Base-by-base conservation (phyloP, 306 rosid species). In the Boehmeria nivea region DNA sequence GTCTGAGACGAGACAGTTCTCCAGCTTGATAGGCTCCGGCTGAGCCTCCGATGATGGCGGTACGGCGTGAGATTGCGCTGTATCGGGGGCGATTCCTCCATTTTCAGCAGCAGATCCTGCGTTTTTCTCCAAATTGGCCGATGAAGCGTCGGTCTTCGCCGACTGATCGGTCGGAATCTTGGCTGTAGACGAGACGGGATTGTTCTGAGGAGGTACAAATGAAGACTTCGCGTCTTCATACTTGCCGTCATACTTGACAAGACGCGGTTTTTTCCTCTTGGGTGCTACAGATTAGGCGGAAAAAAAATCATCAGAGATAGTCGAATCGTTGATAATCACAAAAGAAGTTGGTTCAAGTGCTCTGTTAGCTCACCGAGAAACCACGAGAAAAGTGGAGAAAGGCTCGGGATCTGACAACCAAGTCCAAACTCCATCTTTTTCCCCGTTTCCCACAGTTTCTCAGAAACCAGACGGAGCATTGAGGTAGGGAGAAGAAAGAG, bases 261-360 rank as follows among this genome's bases (percentile, higher is more conserved):
- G 86, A 16, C 99, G 81, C 23, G 99, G 96, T 33, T 80, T 81
- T 65, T 88, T 93, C 78, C 99, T 83, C 82, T 85, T 93, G 6
- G 96, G 90, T 42, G 94, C 99, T 85, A 74, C 69, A 26, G 22
- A 51, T 53, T 28, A 59, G 36, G 34, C 16, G 11, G 11, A n/a
- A 40, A 40, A 11, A 40, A 40, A 11, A 40, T 40, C n/a, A 40
- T 40, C 45, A 40, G 38, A n/a, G n/a, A n/a, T n/a, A n/a, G 11
- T 36, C 34, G 15, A 8, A 53, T 49, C 56, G 48, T 17, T 43
- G 37, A 11, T 17, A 15, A 28, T 12, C 17, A 5, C 26, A 1
- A 14, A 22, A 65, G 28, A 53, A 21, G 4, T 16, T 21, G 13
- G 51, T 31, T 3, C 17, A 0, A 13, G 11, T 38, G 28, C 45